Conservation (phyloP, 2,329 filamentous ascomycete species). For the Pseudogymnoascus sp. region DNA sequence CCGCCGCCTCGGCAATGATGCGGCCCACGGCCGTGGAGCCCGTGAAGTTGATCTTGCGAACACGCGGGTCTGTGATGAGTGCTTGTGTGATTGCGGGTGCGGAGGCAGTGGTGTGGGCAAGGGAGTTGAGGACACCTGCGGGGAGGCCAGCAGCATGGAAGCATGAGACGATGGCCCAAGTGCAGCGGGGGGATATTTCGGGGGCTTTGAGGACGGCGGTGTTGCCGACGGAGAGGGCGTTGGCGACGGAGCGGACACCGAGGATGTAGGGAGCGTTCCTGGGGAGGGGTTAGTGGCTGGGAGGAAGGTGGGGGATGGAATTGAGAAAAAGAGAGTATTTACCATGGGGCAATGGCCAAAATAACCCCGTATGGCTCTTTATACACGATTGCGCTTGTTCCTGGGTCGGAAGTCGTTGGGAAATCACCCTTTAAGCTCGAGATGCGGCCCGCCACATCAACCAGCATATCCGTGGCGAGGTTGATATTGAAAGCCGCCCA, state of each 20-base stretch:
- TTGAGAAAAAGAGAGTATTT: constrained; percentile 20
- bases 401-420: constrained; percentile 34
- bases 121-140: constrained; percentile 62
- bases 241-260: constrained; percentile 45
- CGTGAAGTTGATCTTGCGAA: constrained; percentile 83
- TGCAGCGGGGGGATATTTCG: constrained; percentile 57
- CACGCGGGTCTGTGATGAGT: constrained; percentile 55
- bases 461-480: constrained; percentile 31
- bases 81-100: constrained; percentile 59
- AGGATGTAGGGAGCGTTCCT: constrained; percentile 53
- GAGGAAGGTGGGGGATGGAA: neutral
- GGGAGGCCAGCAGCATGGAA: constrained; percentile 71
- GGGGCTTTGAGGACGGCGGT: constrained; percentile 66
- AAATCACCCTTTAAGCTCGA: constrained; percentile 29
- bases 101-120: constrained; percentile 57
- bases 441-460: constrained; percentile 37
- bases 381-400: constrained; percentile 53
- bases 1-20: constrained; percentile 62
- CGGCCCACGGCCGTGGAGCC: constrained; percentile 67
- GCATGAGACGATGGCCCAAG: constrained; percentile 53
- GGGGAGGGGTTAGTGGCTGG: neutral
- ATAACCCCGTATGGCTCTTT: constrained; percentile 75
- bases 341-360: constrained; percentile 76
- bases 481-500: constrained; percentile 36
- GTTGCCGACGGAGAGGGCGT: constrained; percentile 69